Evolutionary conservation across 2,329 filamentous ascomycete species (phyloP), one percentile per base, ranked within the genome.

Genomic region (Apiospora kogelbergensis): DNA sequence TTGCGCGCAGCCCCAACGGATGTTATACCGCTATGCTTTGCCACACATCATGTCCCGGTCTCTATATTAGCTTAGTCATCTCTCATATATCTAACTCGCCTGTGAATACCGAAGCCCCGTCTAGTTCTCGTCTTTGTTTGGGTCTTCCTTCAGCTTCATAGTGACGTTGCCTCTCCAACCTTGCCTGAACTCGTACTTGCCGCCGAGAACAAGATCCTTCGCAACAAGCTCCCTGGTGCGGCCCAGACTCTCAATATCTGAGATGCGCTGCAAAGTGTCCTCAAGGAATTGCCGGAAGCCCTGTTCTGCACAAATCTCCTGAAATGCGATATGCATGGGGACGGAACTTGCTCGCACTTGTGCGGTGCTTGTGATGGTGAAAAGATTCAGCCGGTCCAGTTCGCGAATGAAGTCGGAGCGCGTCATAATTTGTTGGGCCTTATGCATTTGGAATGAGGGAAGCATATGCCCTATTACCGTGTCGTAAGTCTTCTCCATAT

Each of bases 181-280:
- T 33, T 68, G 73, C 5, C 72, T 79, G 71, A 95, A 86, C 71
- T 89, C 86, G 77, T 97, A 98, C 79, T 91, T 91, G 2, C 94
- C 94, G 15, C 93, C 90, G 41, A 95, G 84, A 76, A 96, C 95
- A 46, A 98, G 84, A 79, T 98, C 96, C 83, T 99, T 99, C 72
- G 97, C 93, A 1, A 97, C 97, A 67, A 99, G 80, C 81, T 99
- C 96, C 71, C 95, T 90, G n/a, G 96, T 99, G 71, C 96, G 86
- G 44, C 95, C 95, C 71, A 99, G 85, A 76, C 91, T 95, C 84
- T 99, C 96, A 77, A 99, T 99, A 72, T 92, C 95, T n/a, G 86
- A 82, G 73, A 99, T 99, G 26, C 96, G 88, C 69, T 95, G 88
- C 30, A 97, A 83, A 0, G 96, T 98, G 3, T 87, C 90, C 71